A percentile compares a stretch with the other conserved stretches of the same genome.
Conservation (phyloP, 1,284 basidiomycete genomes). For the Kwoniella shivajii region DNA sequence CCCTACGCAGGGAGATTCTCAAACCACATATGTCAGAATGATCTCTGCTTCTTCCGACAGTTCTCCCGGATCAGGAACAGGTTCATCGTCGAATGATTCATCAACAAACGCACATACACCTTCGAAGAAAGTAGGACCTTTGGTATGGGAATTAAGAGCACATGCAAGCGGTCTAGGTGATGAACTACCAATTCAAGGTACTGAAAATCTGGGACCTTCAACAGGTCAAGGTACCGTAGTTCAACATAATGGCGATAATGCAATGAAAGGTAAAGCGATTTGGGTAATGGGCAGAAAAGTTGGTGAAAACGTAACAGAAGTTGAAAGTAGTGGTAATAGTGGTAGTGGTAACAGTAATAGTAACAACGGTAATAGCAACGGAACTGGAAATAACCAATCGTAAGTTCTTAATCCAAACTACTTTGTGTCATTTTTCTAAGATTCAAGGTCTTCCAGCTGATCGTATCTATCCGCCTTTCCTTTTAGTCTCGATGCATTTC, state of each 20-base stretch:
- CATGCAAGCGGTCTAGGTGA: conserved; percentile 38
- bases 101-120: conserved; percentile 4
- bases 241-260: conserved; percentile 16
- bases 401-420: conserved; percentile 18
- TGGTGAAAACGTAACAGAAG: conserved; percentile 23
- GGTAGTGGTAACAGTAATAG: conserved; percentile 7
- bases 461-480: too few relatives aligned
- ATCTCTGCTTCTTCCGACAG: conserved; percentile 10
- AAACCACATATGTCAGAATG: conserved; percentile 34
- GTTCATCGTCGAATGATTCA: conserved; percentile 7
- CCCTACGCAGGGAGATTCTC: conserved; percentile 17
- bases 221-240: conserved; percentile 26
- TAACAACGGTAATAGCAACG: conserved; percentile 22
- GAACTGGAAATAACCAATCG: conserved; percentile 28
- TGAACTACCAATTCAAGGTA: not conserved
- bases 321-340: conserved; percentile 13
- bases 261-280: conserved; percentile 40
- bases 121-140: conserved; percentile 16
- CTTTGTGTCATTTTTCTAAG: too few relatives aligned
- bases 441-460: not conserved
- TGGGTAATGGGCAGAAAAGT: conserved; percentile 50
- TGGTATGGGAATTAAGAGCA: conserved; percentile 40
- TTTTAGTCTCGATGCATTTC: conserved; percentile 43
- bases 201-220: conserved; percentile 11
- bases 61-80: conserved; percentile 4